A percentile compares a stretch with the other conserved stretches of the same genome.
Evolutionary conservation across 2,329 filamentous ascomycete species (phyloP).

Genomic region (Fragosphaeria purpurea): DNA sequence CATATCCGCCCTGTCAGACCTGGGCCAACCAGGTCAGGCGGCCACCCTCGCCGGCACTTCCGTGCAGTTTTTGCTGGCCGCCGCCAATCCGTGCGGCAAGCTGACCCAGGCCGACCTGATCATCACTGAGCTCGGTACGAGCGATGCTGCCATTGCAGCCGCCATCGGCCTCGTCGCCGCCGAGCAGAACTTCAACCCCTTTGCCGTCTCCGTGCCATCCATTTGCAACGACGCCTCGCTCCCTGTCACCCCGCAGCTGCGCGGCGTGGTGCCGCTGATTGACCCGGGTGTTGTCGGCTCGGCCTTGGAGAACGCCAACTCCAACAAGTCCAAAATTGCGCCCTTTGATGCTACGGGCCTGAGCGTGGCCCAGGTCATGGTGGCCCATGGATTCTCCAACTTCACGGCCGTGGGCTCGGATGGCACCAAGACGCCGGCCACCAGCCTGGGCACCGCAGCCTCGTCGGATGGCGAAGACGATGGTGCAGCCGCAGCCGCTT

Average conservation of each 20-base stretch:
- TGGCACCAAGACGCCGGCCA: slow-evolving; percentile 17
- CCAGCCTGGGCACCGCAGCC: slow-evolving; percentile 18
- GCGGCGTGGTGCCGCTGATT: slow-evolving; percentile 57
- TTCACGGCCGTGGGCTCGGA: slow-evolving; percentile 35
- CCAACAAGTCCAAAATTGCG: slow-evolving; percentile 36
- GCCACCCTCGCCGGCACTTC: slow-evolving; percentile 52
- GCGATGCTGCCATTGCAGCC: slow-evolving; percentile 48
- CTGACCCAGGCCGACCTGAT: slow-evolving; percentile 56
- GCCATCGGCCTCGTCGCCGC: slow-evolving; percentile 27
- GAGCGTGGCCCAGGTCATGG: slow-evolving; percentile 55
- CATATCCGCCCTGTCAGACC: slow-evolving; percentile 39
- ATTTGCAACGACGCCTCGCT: slow-evolving; percentile 56
- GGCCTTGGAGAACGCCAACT: slow-evolving; percentile 50
- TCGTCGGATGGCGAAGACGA: slow-evolving; percentile 15
- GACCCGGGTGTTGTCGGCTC: slow-evolving; percentile 52
- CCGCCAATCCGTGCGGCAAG: slow-evolving; percentile 31
- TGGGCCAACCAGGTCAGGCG: slow-evolving; percentile 48
- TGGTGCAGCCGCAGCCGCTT: slow-evolving; percentile 1
- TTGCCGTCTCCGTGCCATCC: slow-evolving; percentile 45
- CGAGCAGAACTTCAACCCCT: slow-evolving; percentile 31
- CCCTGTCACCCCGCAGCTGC: slow-evolving; percentile 48
- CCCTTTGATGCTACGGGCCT: slow-evolving; percentile 52
- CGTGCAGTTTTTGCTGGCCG: slow-evolving; percentile 51
- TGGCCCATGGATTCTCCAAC: slow-evolving; percentile 51
- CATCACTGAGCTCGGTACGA: slow-evolving; percentile 48